Evolutionary conservation across 208 protist genomes (phyloP), one percentile per base, ranked within the genome.

Genomic region (Herpetomonas samuelpessoai): DNA sequence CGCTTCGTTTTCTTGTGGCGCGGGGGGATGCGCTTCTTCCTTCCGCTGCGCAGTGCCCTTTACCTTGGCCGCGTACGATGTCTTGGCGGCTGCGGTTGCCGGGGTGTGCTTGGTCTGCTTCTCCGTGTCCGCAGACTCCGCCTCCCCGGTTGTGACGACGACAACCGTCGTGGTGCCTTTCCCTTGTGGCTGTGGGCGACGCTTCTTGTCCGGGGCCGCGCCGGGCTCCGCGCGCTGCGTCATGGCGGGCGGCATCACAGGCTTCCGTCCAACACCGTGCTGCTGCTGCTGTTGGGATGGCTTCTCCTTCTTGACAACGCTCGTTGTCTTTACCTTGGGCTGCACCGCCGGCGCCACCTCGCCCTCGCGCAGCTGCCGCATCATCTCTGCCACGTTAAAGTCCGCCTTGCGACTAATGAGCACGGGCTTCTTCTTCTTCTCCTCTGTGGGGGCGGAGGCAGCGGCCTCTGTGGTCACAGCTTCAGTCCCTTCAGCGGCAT

Each of bases 301-400:
- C 51, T 70, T 47, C 21, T 67, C 31, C 58, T 56, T 64, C 35
- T 61, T 62, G 48, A 79, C 62, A 0, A 79, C 73, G 0, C 46
- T 65, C 2, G 73, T 74, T 12, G 63, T 45, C 63, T 79, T 74
- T 26, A 79, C 73, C 0, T 62, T 41, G 2, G 68, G 68, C 58
- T 65, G 69, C 52, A 51, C 28, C 9, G 22, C 28, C 0, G 70
- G 70, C 18, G 60, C 65, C 25, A 65, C 26, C 19, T 64, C 44
- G n/a, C 63, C 60, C 47, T 74, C 70, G 29, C 68, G 70, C 55
- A 74, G 71, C 48, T 63, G 57, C 12, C 64, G 65, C 62, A 77
- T 76, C 9, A 70, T 28, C 18, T 77, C 70, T 2, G 64, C 65
- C 24, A 77, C 70, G 10, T 31, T 65, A 14, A 54, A 46, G 16